These are phyloP conservation scores for Teunomyces panamensis DNA, from an alignment of 805 yeast species.

Conservation along the genomic window DNA sequence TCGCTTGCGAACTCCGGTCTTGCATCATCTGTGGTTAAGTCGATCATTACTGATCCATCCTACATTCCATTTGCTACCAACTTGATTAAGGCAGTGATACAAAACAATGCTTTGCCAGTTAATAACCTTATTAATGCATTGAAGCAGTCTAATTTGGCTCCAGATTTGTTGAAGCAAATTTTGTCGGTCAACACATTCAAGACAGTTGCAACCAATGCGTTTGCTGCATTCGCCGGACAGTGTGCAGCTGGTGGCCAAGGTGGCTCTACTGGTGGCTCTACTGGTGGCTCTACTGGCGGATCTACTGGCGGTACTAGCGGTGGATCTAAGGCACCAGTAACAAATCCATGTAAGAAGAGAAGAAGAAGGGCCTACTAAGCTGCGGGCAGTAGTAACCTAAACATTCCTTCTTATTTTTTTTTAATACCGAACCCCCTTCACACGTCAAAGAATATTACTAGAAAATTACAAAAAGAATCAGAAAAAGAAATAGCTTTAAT, in stretches of 20 bases:
- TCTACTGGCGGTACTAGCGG: constrained; percentile 6
- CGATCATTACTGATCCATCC: constrained; percentile 35
- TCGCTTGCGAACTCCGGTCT: constrained; percentile 43
- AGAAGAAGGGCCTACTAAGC: constrained; percentile 29
- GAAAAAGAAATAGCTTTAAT: neutral
- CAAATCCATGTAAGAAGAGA: constrained; percentile 26
- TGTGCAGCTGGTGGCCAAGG: constrained; percentile 13
- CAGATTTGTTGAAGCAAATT: constrained; percentile 31
- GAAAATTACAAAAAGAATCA: neutral
- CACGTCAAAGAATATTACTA: neutral
- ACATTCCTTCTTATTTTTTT: neutral
- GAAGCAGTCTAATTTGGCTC: constrained; percentile 29
- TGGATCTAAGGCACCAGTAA: constrained; percentile 5
- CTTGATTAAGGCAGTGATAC: constrained; percentile 30
- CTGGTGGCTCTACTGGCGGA: constrained; percentile 9
- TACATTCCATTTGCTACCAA: constrained; percentile 37
- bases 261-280: constrained; percentile 1
- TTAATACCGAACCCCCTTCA: neutral
- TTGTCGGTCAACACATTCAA: constrained; percentile 31
- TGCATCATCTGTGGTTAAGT: constrained; percentile 36
- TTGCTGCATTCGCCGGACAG: constrained; percentile 37
- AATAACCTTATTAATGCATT: constrained; percentile 28
- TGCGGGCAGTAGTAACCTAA: constrained; percentile 3
- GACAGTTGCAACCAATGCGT: constrained; percentile 34
- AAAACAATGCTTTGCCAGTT: constrained; percentile 27